Evolutionary conservation across 495 filamentous ascomycete species (phyloP), one percentile per base, ranked within the genome.

Genomic region (Trichoderma virens): DNA sequence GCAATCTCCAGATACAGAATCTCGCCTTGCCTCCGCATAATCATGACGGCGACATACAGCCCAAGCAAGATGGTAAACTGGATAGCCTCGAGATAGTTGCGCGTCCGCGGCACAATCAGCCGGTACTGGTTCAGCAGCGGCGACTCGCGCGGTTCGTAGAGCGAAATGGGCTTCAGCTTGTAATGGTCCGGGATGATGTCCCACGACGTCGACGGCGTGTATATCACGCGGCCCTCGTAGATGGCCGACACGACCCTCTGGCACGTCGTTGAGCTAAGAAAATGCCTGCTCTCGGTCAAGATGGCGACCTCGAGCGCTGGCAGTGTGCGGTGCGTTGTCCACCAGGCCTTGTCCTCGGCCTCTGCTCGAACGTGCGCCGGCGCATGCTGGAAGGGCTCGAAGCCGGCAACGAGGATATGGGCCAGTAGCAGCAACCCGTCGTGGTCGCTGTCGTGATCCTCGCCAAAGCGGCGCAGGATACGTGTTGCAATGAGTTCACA

Each of bases 101-200:
- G 78, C 5, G 84, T 90, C 39, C 86, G 78, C 11, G 88, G 88
- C 18, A 90, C 88, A 60, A 88, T 83, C 3, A 91, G 75, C 0
- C 88, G 86, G 69, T 91, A 91, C 68, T 91, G 88, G 69, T 91
- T 91, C 11, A 91, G 78, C 11, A 89, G 69, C 5, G 85, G 83
- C 7, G 85, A 86, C 64, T 83, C 80, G 16, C 82, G 73, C 18
- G 88, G 88, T 65, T 88, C 80, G 68, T 90, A 91, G 5, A 91
- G 71, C 2, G 86, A 85, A 62, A 90, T 89, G 5, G 86, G 85
- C 65, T 83, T 83, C 70, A 84, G 81, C 71, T 91, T 91, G 73
- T 90, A 90, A 45, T 84, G 83, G 71, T 91, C 88, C 3, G 88
- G 87, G 61, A 91, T 77, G 32, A 91, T 84, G 69, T 90, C 86